Conservation (phyloP, 805 yeast genomes). For the Kodamaea leandrae region DNA sequence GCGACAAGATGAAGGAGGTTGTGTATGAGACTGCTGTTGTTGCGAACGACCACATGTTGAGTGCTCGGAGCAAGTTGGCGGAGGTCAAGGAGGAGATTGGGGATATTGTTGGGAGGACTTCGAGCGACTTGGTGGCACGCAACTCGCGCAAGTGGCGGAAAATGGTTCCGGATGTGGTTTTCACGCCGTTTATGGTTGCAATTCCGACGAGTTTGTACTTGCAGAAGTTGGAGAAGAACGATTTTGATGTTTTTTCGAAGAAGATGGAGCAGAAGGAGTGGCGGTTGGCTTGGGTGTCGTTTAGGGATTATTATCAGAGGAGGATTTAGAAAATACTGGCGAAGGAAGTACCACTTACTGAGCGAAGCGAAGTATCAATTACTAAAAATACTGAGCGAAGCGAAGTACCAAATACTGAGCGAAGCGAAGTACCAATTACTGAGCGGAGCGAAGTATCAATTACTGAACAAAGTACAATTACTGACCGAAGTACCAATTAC, state of each 20-base stretch:
- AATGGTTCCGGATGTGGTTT: conserved; percentile 60
- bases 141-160: conserved; percentile 39
- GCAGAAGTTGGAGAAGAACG: conserved; percentile 54
- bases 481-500: background rate
- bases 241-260: conserved; percentile 57
- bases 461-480: background rate
- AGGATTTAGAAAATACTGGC: conserved; percentile 27
- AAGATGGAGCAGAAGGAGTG: conserved; percentile 53
- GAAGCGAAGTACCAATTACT: too few species aligned
- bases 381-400: background rate
- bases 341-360: too few species aligned
- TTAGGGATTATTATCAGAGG: conserved; percentile 44
- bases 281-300: conserved; percentile 63
- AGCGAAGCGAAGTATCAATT: conserved; percentile 1
- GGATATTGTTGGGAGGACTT: conserved; percentile 8
- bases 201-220: conserved; percentile 66
- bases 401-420: background rate
- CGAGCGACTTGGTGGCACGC: conserved; percentile 21
- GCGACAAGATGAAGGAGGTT: conserved; percentile 49
- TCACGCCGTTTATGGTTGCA: conserved; percentile 64
- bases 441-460: background rate
- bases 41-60: conserved; percentile 76
- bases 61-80: conserved; percentile 58
- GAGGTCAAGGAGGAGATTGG: conserved; percentile 38
- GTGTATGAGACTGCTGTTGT: conserved; percentile 67